Conservation (phyloP, 2,329 filamentous ascomycete genomes). For the Diplodia intermedia region DNA sequence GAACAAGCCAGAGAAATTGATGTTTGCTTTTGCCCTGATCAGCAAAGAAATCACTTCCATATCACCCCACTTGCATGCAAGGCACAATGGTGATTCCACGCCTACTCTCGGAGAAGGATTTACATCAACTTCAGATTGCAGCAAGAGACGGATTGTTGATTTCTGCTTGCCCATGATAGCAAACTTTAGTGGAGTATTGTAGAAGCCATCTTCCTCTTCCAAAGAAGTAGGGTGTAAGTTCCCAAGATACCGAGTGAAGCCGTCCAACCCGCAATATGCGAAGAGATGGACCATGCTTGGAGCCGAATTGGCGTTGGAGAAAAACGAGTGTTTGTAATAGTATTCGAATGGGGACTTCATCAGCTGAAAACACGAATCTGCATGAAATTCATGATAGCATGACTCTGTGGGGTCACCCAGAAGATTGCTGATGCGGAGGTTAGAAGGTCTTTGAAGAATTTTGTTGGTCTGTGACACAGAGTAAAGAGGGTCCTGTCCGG, state of each 20-base stretch:
- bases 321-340: too few species aligned
- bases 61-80: neutral
- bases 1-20: neutral
- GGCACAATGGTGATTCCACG: neutral
- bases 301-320: too few species aligned
- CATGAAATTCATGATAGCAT: neutral
- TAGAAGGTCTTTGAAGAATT: neutral
- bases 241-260: neutral
- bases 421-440: rapidly evolving
- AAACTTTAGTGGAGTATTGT: neutral
- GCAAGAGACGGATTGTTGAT: neutral
- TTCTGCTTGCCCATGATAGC: neutral
- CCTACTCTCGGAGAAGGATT: neutral
- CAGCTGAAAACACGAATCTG: neutral
- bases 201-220: neutral
- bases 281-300: neutral
- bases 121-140: neutral
- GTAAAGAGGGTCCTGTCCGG: neutral
- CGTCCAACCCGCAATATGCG: neutral
- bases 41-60: neutral
- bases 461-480: neutral
- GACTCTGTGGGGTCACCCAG: neutral
- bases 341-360: too few species aligned
- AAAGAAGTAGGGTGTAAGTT: neutral
- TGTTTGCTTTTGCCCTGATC: neutral